A percentile compares a stretch with the other conserved stretches of the same genome.
These are phyloP conservation scores for Camelina neglecta DNA, from an alignment of 345 rosid genomes.

Conservation along the genomic window DNA sequence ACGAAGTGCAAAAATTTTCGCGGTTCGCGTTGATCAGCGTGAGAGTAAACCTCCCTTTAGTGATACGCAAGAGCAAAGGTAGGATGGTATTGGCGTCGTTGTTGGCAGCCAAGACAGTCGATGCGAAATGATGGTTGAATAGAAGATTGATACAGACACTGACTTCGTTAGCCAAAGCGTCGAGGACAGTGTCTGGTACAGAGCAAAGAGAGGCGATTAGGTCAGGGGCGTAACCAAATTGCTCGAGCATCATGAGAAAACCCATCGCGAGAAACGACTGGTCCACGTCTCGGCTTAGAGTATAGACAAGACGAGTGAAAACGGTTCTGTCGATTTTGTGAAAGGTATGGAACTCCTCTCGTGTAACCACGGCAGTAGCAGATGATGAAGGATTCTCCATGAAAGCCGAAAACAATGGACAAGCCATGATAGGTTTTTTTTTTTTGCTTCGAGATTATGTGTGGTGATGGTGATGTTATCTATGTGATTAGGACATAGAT, in stretches of 20 bases:
- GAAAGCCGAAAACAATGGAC: background rate
- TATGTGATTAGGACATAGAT: background rate
- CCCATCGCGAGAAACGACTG: constrained; percentile 58
- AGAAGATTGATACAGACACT: constrained; percentile 47
- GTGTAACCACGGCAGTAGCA: constrained; percentile 12
- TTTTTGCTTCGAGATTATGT: background rate
- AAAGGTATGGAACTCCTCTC: constrained; percentile 52
- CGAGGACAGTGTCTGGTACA: constrained; percentile 43
- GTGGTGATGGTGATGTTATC: background rate
- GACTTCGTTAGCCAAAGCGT: constrained; percentile 57
- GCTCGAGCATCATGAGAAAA: constrained; percentile 62
- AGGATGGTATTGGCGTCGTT: background rate
- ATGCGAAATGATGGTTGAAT: background rate
- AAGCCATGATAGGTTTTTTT: constrained; percentile 2
- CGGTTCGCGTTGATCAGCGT: constrained; percentile 50
- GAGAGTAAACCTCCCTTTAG: constrained; percentile 43
- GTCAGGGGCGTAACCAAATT: constrained; percentile 8
- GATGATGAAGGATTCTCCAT: background rate
- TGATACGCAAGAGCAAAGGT: constrained; percentile 43
- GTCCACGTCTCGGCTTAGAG: constrained; percentile 49
- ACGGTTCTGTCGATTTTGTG: constrained; percentile 59
- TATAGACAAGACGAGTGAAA: constrained; percentile 51
- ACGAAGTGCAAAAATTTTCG: background rate
- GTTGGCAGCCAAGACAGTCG: constrained; percentile 7
- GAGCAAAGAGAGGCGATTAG: constrained; percentile 37